These are phyloP conservation scores for Orbilia quercus DNA, from an alignment of 2,329 filamentous ascomycete genomes.

Conservation along the genomic window DNA sequence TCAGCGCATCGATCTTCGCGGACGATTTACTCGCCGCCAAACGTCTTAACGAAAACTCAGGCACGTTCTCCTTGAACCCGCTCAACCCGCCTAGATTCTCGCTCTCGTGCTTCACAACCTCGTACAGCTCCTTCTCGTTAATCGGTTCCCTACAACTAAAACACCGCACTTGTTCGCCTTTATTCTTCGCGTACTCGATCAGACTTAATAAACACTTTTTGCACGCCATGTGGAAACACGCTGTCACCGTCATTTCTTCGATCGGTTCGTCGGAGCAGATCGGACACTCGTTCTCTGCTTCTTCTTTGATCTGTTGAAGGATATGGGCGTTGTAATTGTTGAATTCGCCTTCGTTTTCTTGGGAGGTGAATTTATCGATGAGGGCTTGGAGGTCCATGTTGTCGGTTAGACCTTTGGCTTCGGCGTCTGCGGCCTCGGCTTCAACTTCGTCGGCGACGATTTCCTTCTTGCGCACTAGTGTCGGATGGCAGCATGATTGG, in stretches of 20 bases:
- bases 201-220: conserved; percentile 91
- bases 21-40: conserved; percentile 75
- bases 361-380: conserved; percentile 82
- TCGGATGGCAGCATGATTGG: conserved; percentile 92
- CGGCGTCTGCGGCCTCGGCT: conserved; percentile 79
- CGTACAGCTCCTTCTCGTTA: conserved; percentile 85
- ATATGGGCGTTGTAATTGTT: conserved; percentile 87
- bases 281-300: conserved; percentile 88
- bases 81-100: conserved; percentile 61
- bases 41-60: conserved; percentile 70
- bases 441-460: conserved; percentile 89
- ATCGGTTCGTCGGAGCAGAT: conserved; percentile 96
- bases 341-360: conserved; percentile 72
- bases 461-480: conserved; percentile 85
- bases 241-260: conserved; percentile 91
- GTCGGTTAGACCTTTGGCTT: conserved; percentile 79
- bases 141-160: conserved; percentile 90
- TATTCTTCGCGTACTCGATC: conserved; percentile 73
- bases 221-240: conserved; percentile 97
- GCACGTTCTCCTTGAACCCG: conserved; percentile 62
- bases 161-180: conserved; percentile 79
- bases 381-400: conserved; percentile 94
- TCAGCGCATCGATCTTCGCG: conserved; percentile 84
- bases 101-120: conserved; percentile 84
- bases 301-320: conserved; percentile 88